Evolutionary conservation across 139 green algal species (phyloP).

Genomic region (Edaphochlamys debaryana): DNA sequence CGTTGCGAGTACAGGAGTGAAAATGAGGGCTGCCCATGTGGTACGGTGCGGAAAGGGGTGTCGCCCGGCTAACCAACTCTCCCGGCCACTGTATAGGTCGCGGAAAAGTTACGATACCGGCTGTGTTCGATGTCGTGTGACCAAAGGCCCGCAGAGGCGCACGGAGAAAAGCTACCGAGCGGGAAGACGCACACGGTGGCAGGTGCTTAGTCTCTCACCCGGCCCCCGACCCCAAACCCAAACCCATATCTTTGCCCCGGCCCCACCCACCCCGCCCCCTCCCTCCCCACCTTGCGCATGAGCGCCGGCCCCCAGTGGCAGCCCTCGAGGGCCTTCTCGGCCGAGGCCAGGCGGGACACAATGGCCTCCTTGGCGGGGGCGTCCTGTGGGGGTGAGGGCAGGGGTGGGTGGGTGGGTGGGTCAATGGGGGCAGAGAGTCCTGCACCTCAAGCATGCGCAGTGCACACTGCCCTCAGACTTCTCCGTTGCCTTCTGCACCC

Average conservation of each 20-base stretch:
- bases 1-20: not conserved
- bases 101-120: slow-evolving; percentile 38
- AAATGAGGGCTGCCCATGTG: not conserved
- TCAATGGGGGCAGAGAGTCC: no score
- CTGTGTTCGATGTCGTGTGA: slow-evolving; percentile 28
- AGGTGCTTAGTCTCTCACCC: no score
- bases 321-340: not conserved
- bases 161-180: slow-evolving; percentile 11
- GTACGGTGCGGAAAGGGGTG: not conserved
- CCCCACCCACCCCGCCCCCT: not conserved
- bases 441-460: no score
- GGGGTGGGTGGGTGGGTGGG: no score
- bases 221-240: not conserved
- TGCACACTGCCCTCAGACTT: no score
- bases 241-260: not conserved
- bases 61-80: slow-evolving; percentile 13
- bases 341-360: slow-evolving; percentile 7
- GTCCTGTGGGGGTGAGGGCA: slow-evolving; percentile 3
- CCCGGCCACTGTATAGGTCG: slow-evolving; percentile 15
- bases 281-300: slow-evolving; percentile 18
- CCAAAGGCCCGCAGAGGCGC: slow-evolving; percentile 30
- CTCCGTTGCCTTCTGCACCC: no score
- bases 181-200: slow-evolving; percentile 25
- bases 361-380: slow-evolving; percentile 33
- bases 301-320: slow-evolving; percentile 46